Conservation (phyloP, 345 rosid genomes). For the Excoecaria cochinchinensis region DNA sequence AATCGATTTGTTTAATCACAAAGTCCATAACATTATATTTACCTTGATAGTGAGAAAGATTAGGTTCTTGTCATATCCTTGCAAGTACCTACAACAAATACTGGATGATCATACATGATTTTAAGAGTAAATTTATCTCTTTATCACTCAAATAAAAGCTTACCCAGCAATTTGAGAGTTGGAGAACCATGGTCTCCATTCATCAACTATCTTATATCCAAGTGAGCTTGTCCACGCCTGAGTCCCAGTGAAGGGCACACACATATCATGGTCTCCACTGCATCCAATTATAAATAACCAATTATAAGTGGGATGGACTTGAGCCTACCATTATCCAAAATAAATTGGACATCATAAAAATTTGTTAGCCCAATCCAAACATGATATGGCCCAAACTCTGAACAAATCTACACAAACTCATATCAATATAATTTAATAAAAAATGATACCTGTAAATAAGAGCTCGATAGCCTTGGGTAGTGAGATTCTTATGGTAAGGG, state of each 20-base stretch:
- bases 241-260: conserved; percentile 53
- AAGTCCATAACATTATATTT: neutral
- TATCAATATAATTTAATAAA: too few species aligned
- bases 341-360: too few species aligned
- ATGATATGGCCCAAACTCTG: too few species aligned
- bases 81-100: conserved; percentile 37
- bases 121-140: too few species aligned
- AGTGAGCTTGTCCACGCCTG: conserved; percentile 57
- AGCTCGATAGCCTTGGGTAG: conserved; percentile 46
- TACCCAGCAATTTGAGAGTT: conserved; percentile 48
- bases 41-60: conserved; percentile 63
- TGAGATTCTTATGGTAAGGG: conserved; percentile 43
- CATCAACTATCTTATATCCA: conserved; percentile 37
- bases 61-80: conserved; percentile 50
- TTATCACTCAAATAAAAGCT: neutral
- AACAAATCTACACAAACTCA: too few species aligned
- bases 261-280: conserved; percentile 63
- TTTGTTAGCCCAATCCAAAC: too few species aligned
- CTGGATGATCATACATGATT: too few species aligned
- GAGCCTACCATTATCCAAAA: too few species aligned
- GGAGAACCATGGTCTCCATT: conserved; percentile 49
- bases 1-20: too few species aligned
- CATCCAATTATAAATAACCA: neutral
- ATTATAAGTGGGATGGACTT: too few species aligned
- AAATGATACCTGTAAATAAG: conserved; percentile 49